Conservation (phyloP, 2,329 filamentous ascomycete genomes). For the Graphiopsis chlorocephala region DNA sequence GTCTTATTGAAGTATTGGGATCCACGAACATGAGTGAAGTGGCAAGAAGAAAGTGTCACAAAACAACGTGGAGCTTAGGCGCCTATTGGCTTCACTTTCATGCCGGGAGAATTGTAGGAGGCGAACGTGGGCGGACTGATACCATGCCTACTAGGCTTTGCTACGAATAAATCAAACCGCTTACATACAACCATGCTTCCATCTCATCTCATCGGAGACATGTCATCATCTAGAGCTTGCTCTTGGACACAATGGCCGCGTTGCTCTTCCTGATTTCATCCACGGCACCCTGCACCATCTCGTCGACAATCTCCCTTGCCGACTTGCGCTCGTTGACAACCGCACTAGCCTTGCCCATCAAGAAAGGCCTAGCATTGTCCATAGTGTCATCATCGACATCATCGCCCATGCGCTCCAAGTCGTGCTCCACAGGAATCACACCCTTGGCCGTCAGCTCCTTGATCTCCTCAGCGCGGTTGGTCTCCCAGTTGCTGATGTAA, state of each 20-base stretch:
- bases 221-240: slow-evolving; percentile 32
- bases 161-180: background rate
- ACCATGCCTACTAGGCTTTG: background rate
- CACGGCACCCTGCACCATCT: slow-evolving; percentile 78
- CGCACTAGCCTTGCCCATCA: slow-evolving; percentile 97
- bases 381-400: slow-evolving; percentile 74
- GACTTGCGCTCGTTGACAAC: slow-evolving; percentile 90
- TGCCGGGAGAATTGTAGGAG: background rate
- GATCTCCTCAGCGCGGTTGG: slow-evolving; percentile 84
- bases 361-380: slow-evolving; percentile 84
- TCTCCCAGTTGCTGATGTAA: slow-evolving; percentile 96
- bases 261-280: slow-evolving; percentile 30
- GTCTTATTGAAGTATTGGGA: slow-evolving; percentile 3
- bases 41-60: background rate
- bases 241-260: slow-evolving; percentile 32
- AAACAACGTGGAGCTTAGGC: background rate
- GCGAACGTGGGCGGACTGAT: background rate
- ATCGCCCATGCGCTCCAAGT: slow-evolving; percentile 76
- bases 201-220: background rate
- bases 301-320: slow-evolving; percentile 89
- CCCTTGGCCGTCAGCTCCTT: slow-evolving; percentile 88
- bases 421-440: slow-evolving; percentile 87
- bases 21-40: background rate
- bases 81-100: no score
- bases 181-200: slow-evolving; percentile 13